phyloP scores from a whole-genome alignment of 495 filamentous ascomycete genomes.

The Penicillium taxi region DNA sequence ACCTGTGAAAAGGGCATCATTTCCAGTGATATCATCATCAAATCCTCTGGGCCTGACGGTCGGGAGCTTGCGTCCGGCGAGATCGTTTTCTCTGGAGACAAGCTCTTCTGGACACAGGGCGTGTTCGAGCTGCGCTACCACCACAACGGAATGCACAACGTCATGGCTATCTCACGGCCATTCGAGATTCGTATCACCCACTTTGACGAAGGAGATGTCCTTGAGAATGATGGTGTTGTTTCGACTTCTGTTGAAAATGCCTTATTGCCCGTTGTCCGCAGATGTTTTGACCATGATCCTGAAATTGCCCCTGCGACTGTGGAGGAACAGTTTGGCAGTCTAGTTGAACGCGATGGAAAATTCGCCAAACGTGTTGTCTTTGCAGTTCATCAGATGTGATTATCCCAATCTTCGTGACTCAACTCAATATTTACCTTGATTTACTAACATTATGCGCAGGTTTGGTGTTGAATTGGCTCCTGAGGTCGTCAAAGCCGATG shows the following conservation, averaged over 20 bases:
- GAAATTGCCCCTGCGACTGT: constrained; percentile 78
- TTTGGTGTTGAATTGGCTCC: constrained; percentile 95
- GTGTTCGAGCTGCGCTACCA: constrained; percentile 97
- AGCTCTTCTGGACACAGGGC: constrained; percentile 93
- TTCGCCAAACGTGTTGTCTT: constrained; percentile 85
- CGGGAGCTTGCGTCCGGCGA: constrained; percentile 55
- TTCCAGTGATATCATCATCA: constrained; percentile 50
- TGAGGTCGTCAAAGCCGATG: constrained; percentile 87
- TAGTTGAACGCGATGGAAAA: constrained; percentile 79
- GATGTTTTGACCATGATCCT: constrained; percentile 87
- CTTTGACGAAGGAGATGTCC: constrained; percentile 60
- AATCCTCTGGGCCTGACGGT: constrained; percentile 36
- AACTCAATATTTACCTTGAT: not conserved
- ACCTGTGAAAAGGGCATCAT: constrained; percentile 75
- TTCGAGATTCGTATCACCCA: constrained; percentile 81
- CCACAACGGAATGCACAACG: constrained; percentile 86
- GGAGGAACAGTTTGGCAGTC: constrained; percentile 72
- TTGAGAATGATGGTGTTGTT: constrained; percentile 42
- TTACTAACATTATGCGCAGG: constrained; percentile 25
- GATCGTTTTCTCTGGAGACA: constrained; percentile 83
- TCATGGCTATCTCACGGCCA: constrained; percentile 90
- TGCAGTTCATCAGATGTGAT: constrained; percentile 84
- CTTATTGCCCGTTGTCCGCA: constrained; percentile 72
- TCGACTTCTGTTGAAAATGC: constrained; percentile 61
- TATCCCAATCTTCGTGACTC: not conserved